phyloP scores from a whole-genome alignment of 345 rosid species.

The Limnanthes douglasii region DNA sequence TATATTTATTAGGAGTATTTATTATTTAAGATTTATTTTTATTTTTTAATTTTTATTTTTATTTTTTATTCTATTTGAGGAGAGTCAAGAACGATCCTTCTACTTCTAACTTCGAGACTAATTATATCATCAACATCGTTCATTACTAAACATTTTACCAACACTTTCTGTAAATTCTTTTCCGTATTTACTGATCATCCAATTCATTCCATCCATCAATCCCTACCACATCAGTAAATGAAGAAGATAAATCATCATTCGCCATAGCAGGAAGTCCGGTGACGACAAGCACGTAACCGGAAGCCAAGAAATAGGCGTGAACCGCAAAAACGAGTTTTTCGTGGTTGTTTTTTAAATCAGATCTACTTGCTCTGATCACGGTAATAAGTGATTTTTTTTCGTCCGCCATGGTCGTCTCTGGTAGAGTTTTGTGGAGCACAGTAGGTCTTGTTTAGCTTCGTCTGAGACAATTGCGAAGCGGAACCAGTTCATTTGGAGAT shows the following conservation, averaged over 20 bases:
- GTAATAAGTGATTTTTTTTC: conserved; percentile 57
- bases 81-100: too few species aligned
- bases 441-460: too few species aligned
- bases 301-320: conserved; percentile 59
- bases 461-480: conserved; percentile 26
- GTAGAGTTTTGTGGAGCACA: too few species aligned
- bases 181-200: conserved; percentile 40
- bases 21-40: too few species aligned
- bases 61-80: too few species aligned
- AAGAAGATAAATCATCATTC: conserved; percentile 32
- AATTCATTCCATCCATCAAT: conserved; percentile 63
- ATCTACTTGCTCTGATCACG: conserved; percentile 53
- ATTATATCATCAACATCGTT: conserved; percentile 45
- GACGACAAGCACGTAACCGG: conserved; percentile 55
- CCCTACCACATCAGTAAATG: conserved; percentile 61
- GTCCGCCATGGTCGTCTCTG: conserved; percentile 44
- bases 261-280: conserved; percentile 56
- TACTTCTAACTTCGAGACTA: too few species aligned
- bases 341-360: conserved; percentile 37
- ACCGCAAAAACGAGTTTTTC: conserved; percentile 67
- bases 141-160: conserved; percentile 62
- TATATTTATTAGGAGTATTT: too few species aligned
- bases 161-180: conserved; percentile 28
- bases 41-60: too few species aligned
- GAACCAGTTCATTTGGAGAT: conserved; percentile 61